These are phyloP conservation scores for Aspergillus tubingensis DNA, from an alignment of 2,329 filamentous ascomycete genomes.

Conservation along the genomic window DNA sequence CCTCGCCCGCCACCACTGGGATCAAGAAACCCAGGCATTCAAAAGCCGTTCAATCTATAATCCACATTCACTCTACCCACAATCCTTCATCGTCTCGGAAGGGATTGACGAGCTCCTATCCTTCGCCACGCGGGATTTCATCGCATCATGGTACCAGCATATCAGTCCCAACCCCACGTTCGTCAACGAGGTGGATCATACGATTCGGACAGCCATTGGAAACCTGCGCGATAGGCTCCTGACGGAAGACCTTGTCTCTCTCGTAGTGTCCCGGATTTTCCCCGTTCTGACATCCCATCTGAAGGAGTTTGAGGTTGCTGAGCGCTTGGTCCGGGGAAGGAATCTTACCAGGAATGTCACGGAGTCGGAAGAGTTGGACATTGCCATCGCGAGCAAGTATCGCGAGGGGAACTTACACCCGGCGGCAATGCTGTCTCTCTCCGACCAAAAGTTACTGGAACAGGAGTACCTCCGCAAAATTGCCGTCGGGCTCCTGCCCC, in stretches of 20 bases:
- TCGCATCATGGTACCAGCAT: slow-evolving; percentile 81
- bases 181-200: slow-evolving; percentile 80
- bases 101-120: slow-evolving; percentile 78
- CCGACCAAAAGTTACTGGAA: slow-evolving; percentile 80
- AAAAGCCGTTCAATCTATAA: slow-evolving; percentile 67
- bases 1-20: slow-evolving; percentile 65
- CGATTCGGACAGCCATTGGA: slow-evolving; percentile 71
- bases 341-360: slow-evolving; percentile 88
- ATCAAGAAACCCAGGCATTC: slow-evolving; percentile 67
- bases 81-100: slow-evolving; percentile 74
- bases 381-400: slow-evolving; percentile 94
- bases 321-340: slow-evolving; percentile 80
- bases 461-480: slow-evolving; percentile 83
- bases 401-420: slow-evolving; percentile 84
- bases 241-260: slow-evolving; percentile 78
- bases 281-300: slow-evolving; percentile 88
- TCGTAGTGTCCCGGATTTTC: slow-evolving; percentile 77
- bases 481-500: slow-evolving; percentile 70
- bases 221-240: slow-evolving; percentile 72
- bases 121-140: slow-evolving; percentile 77
- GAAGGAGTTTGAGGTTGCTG: slow-evolving; percentile 86
- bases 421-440: slow-evolving; percentile 78
- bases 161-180: slow-evolving; percentile 83
- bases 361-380: slow-evolving; percentile 91
- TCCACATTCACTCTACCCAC: slow-evolving; percentile 69